Conservation (phyloP, 163 green algal genomes). For the Scenedesmus sp. region DNA sequence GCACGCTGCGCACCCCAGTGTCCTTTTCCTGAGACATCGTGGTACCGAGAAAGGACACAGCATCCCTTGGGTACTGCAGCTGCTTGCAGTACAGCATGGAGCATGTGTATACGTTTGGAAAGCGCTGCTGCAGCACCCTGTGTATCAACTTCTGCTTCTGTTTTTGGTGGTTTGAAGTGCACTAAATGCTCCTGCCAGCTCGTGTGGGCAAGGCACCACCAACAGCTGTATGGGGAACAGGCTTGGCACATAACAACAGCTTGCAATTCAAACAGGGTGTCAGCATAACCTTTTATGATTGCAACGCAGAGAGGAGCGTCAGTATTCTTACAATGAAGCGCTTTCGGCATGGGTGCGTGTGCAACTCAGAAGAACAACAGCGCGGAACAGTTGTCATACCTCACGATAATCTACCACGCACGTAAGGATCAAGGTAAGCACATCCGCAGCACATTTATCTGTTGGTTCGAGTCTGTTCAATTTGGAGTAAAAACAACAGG, state of each 20-base stretch:
- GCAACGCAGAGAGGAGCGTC: too few relatives aligned
- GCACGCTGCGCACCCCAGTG: too few relatives aligned
- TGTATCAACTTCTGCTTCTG: neutral
- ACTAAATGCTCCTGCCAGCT: neutral
- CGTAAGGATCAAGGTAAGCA: neutral
- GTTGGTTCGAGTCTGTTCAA: neutral
- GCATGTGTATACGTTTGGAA: neutral
- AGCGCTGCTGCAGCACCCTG: neutral
- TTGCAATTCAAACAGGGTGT: neutral
- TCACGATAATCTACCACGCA: neutral
- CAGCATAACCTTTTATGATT: too few relatives aligned
- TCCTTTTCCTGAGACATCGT: too few relatives aligned
- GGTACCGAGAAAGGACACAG: too few relatives aligned
- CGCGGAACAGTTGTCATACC: neutral
- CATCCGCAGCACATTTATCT: neutral
- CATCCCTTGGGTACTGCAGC: too few relatives aligned
- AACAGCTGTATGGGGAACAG: neutral
- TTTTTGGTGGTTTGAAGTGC: neutral
- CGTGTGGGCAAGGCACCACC: too few relatives aligned
- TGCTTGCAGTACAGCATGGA: neutral
- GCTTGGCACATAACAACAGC: neutral
- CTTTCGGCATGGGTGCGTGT: neutral
- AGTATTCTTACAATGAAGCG: neutral
- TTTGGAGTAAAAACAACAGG: neutral
- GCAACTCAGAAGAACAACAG: neutral